Evolutionary conservation across 2,329 filamentous ascomycete species (phyloP).

Genomic region (Cyanodermella asteris): DNA sequence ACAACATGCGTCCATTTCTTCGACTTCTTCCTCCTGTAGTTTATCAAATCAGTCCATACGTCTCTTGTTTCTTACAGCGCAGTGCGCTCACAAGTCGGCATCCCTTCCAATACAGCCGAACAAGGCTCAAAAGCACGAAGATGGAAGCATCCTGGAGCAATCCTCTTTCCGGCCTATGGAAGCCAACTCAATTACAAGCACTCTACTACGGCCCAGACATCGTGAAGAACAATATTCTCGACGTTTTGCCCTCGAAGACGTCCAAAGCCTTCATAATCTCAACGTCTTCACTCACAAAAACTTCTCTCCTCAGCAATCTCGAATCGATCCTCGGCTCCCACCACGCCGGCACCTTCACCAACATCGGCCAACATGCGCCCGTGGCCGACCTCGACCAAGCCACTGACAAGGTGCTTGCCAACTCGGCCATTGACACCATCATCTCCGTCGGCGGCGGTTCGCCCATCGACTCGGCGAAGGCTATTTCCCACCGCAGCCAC

Average conservation of each 20-base stretch:
- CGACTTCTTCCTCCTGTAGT: too few relatives aligned
- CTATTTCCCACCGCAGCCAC: conserved; percentile 22
- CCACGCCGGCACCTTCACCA: conserved; percentile 32
- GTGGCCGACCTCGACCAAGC: conserved; percentile 32
- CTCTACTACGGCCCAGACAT: conserved; percentile 28
- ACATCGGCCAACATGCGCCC: conserved; percentile 33
- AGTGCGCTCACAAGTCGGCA: too few relatives aligned
- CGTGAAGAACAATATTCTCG: conserved; percentile 24
- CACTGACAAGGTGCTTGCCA: conserved; percentile 22
- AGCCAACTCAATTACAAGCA: conserved; percentile 25
- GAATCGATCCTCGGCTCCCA: conserved; percentile 23
- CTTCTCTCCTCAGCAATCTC: conserved; percentile 27
- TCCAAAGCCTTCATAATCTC: conserved; percentile 38
- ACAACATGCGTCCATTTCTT: too few relatives aligned
- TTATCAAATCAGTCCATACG: too few relatives aligned
- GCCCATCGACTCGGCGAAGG: conserved; percentile 31
- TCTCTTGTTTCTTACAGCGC: too few relatives aligned
- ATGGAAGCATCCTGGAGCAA: too few relatives aligned
- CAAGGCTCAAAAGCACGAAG: too few relatives aligned
- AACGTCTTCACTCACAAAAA: conserved; percentile 31
- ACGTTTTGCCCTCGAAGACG: conserved; percentile 17
- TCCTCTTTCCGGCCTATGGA: conserved; percentile 28
- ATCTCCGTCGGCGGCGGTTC: conserved; percentile 32
- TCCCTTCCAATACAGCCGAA: too few relatives aligned
- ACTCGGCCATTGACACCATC: conserved; percentile 29